Evolutionary conservation across 106 monocot genomes (phyloP), one percentile per base, ranked within the genome.

Genomic region (Platanthera zijinensis): DNA sequence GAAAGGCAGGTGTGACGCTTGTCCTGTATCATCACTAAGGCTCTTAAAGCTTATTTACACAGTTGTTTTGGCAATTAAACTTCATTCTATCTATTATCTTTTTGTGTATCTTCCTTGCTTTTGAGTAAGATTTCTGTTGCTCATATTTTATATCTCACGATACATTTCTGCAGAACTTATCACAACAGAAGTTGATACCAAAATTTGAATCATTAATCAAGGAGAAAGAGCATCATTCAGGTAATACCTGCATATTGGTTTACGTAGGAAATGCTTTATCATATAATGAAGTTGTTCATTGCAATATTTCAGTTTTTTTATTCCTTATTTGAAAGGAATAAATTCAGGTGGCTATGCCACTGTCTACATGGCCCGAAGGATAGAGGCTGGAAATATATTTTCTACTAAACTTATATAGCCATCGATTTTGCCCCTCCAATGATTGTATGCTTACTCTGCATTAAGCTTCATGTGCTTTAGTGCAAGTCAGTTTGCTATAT

Each of bases 201-300:
- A 74, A 83, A 14, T 91, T 97, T 77, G 82, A 94, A 77, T 78
- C 84, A 50, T 97, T 97, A 80, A 73, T 80, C 57, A 79, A 92
- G 77, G 93, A 90, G 81, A 91, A 97, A 76, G 97, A 97, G 79
- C 94, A 97, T 83, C 94, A 94, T 57, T 94, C 97, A 86, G 97
- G 94, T 94, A 93, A 71, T 71, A 57, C 32, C 52, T 67, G 22
- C 47, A 61, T 4, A 79, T 70, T 7, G 39, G 48, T 70, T 17
- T 70, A n/a, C 48, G 1, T 8, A 47, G 12, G 48, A 15, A 14
- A 39, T 39, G 39, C 13, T 48, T 59, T 69, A 19, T 51, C 28
- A 19, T 28, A 19, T 11, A 21, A 78, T 21, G 59, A 21, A 8
- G 5, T 61, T 39, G 39, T 39, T 39, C 39, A 39, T 39, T 3